Evolutionary conservation across 495 filamentous ascomycete genomes (phyloP).

Genomic region (Tricharina praecox): DNA sequence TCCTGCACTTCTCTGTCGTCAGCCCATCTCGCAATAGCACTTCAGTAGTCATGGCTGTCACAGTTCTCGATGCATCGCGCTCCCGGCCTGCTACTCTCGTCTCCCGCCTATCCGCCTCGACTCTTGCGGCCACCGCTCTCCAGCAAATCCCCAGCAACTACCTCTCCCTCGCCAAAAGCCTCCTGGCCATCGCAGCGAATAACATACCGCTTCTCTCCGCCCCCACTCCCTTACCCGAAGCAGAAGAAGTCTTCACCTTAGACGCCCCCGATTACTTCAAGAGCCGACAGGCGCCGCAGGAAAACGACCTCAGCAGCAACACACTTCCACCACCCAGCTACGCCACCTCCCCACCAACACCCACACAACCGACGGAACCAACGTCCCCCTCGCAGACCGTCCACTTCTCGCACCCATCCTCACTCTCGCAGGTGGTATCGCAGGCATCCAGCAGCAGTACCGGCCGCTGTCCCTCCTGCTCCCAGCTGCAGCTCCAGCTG

Average conservation of each 20-base stretch:
- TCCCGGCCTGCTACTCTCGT: constrained; percentile 9
- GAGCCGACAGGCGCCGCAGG: not conserved
- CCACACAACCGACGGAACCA: not conserved
- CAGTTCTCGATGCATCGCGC: no score
- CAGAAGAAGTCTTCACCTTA: not conserved
- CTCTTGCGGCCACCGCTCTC: not conserved
- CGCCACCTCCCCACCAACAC: not conserved
- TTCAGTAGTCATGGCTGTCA: no score
- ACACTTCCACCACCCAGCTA: not conserved
- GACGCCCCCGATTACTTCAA: not conserved
- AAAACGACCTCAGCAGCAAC: not conserved
- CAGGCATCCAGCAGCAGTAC: not conserved
- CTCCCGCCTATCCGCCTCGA: not conserved
- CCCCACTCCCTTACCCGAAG: not conserved
- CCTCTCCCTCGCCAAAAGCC: not conserved
- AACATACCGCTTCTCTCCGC: not conserved
- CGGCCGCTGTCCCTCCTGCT: not conserved
- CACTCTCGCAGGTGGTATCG: not conserved
- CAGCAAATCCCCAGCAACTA: not conserved
- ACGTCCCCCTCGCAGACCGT: not conserved
- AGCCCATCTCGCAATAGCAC: no score
- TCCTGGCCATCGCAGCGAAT: not conserved
- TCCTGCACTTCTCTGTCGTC: no score
- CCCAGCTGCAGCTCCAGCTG: constrained; percentile 1
- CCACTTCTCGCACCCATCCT: not conserved